Percentiles rank a stretch among this genome's conserved stretches.
Evolutionary conservation across 1,284 basidiomycete genomes (phyloP).

Genomic region (Trametes versicolor): DNA sequence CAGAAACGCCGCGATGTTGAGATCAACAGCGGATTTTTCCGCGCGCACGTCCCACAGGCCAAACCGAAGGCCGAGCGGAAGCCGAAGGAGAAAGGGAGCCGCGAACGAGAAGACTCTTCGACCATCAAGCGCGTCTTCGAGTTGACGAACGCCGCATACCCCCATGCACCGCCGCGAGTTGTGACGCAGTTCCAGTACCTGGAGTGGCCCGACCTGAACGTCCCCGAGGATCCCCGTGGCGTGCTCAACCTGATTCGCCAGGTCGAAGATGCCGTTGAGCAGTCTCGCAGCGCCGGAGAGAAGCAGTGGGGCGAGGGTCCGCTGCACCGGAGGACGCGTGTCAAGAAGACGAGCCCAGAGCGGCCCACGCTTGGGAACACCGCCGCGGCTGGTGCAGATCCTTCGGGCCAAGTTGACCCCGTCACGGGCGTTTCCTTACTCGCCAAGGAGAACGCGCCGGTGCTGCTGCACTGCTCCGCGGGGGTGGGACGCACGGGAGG

Average conservation of each 20-base stretch:
- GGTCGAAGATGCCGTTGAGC: constrained; percentile 68
- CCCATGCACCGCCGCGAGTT: constrained; percentile 64
- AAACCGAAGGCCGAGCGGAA: constrained; percentile 23
- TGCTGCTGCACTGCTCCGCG: constrained; percentile 86
- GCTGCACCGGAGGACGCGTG: constrained; percentile 23
- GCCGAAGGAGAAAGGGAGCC: constrained; percentile 19
- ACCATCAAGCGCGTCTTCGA: constrained; percentile 78
- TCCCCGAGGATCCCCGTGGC: constrained; percentile 83
- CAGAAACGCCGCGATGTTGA: constrained; percentile 43
- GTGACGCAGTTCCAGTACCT: constrained; percentile 89
- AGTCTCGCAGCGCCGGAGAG: constrained; percentile 54
- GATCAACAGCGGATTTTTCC: constrained; percentile 45
- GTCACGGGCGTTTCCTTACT: constrained; percentile 60
- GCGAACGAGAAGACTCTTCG: constrained; percentile 41
- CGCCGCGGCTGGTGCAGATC: constrained; percentile 19
- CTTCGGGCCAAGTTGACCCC: constrained; percentile 50
- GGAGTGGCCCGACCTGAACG: constrained; percentile 95
- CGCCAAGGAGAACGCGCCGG: constrained; percentile 59
- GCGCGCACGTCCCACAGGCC: constrained; percentile 30
- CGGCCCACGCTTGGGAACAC: constrained; percentile 21
- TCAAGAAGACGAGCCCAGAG: constrained; percentile 12
- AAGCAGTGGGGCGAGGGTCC: constrained; percentile 49
- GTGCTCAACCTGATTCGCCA: constrained; percentile 76
- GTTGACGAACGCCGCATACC: constrained; percentile 68
- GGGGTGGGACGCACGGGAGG: constrained; percentile 93